Percentiles rank a stretch among this genome's conserved stretches.
Conservation (phyloP, 495 filamentous ascomycete species). For the Cercophora newfieldiana region DNA sequence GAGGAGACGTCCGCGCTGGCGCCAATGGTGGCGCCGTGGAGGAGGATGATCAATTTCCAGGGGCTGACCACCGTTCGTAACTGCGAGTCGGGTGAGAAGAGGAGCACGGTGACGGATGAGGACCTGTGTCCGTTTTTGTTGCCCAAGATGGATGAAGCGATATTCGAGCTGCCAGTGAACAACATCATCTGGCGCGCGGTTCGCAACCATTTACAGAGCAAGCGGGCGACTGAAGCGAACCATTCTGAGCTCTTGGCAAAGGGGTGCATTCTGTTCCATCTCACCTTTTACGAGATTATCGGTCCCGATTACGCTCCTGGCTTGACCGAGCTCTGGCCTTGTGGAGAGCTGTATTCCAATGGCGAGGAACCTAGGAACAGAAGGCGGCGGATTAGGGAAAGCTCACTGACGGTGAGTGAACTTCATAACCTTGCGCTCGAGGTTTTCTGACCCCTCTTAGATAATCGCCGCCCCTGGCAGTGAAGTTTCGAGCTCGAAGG, state of each 20-base stretch:
- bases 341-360: conserved; percentile 10
- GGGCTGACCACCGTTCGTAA: conserved; percentile 2
- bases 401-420: neutral
- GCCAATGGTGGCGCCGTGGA: conserved; percentile 10
- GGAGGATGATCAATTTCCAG: conserved; percentile 7
- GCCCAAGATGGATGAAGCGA: conserved; percentile 1
- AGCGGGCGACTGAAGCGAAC: neutral
- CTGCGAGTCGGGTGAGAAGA: neutral
- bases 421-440: no score
- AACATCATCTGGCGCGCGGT: conserved; percentile 9
- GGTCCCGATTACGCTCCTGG: neutral
- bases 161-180: conserved; percentile 5
- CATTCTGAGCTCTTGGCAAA: conserved; percentile 11
- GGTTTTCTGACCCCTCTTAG: neutral
- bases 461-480: conserved; percentile 4
- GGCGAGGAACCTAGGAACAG: no score
- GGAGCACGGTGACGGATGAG: neutral
- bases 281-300: conserved; percentile 13
- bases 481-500: neutral
- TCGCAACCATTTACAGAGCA: conserved; percentile 3
- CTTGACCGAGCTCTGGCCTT: conserved; percentile 8
- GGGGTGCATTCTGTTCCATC: conserved; percentile 9
- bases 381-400: neutral
- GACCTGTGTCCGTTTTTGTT: conserved; percentile 11
- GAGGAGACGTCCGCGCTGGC: neutral